A percentile compares a stretch with the other conserved stretches of the same genome.
Evolutionary conservation across 768 basidiomycete species (phyloP).

Genomic region (Gloeostereum incarnatum): DNA sequence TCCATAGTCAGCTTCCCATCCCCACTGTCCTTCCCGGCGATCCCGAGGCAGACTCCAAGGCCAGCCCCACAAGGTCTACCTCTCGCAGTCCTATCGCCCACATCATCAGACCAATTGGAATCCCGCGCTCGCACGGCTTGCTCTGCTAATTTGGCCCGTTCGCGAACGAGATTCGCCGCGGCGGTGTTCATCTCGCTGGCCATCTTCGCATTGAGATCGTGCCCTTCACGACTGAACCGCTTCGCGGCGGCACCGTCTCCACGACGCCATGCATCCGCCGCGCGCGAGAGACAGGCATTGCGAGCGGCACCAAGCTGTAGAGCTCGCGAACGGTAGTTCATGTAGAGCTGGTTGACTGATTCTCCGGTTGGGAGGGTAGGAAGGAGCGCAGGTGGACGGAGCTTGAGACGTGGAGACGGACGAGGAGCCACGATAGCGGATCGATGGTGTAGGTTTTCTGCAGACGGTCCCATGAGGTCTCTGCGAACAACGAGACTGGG

Average conservation of each 20-base stretch:
- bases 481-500: conserved; percentile 38
- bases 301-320: conserved; percentile 89
- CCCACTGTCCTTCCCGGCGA: conserved; percentile 52
- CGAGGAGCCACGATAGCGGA: conserved; percentile 69
- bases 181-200: conserved; percentile 75
- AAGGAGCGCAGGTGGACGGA: conserved; percentile 74
- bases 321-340: conserved; percentile 80
- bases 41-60: conserved; percentile 81
- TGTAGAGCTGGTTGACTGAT: conserved; percentile 70
- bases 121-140: conserved; percentile 68
- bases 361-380: conserved; percentile 89
- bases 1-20: conserved; percentile 59
- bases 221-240: conserved; percentile 87
- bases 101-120: conserved; percentile 74
- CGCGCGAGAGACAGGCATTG: conserved; percentile 89
- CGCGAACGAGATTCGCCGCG: conserved; percentile 76
- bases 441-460: conserved; percentile 55
- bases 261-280: conserved; percentile 92
- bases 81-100: conserved; percentile 61
- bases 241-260: conserved; percentile 96
- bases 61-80: conserved; percentile 77
- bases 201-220: conserved; percentile 92
- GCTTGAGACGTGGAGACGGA: conserved; percentile 76
- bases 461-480: conserved; percentile 48
- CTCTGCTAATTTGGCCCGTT: conserved; percentile 68